Percentiles rank a stretch among this genome's conserved stretches.
Evolutionary conservation across 345 rosid genomes (phyloP).

Genomic region (Pseudoturritis turrita): DNA sequence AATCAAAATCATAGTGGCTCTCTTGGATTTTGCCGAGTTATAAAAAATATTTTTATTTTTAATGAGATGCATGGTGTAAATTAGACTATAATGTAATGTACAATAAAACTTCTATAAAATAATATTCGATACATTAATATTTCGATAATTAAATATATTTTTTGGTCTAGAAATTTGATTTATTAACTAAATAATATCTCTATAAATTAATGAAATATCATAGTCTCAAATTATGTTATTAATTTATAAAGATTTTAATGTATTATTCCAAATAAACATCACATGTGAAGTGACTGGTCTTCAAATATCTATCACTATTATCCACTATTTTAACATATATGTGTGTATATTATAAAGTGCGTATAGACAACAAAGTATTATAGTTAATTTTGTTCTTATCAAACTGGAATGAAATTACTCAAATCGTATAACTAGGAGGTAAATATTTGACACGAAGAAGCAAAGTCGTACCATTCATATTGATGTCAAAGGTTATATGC

Average conservation of each 20-base stretch:
- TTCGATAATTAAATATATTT: too few relatives aligned
- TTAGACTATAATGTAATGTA: background rate
- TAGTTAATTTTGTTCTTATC: background rate
- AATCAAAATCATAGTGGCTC: background rate
- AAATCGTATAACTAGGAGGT: background rate
- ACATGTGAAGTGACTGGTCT: background rate
- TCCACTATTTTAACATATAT: background rate
- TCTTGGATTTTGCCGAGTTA: background rate
- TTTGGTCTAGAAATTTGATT: too few relatives aligned
- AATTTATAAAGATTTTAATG: too few relatives aligned
- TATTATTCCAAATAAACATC: background rate
- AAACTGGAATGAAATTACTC: background rate
- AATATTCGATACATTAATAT: too few relatives aligned
- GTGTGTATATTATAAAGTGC: background rate
- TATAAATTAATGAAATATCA: too few relatives aligned
- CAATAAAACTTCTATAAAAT: too few relatives aligned
- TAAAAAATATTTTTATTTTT: background rate
- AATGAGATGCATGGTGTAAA: background rate
- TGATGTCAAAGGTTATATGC: constrained; percentile 6
- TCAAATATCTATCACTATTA: background rate
- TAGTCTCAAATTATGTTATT: too few relatives aligned
- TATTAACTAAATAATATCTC: too few relatives aligned
- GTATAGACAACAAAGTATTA: background rate
- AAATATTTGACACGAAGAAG: constrained; percentile 17
- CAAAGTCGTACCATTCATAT: constrained; percentile 15